Evolutionary conservation across 345 rosid genomes (phyloP), one percentile per base, ranked within the genome.

Genomic region (Salix brachista): DNA sequence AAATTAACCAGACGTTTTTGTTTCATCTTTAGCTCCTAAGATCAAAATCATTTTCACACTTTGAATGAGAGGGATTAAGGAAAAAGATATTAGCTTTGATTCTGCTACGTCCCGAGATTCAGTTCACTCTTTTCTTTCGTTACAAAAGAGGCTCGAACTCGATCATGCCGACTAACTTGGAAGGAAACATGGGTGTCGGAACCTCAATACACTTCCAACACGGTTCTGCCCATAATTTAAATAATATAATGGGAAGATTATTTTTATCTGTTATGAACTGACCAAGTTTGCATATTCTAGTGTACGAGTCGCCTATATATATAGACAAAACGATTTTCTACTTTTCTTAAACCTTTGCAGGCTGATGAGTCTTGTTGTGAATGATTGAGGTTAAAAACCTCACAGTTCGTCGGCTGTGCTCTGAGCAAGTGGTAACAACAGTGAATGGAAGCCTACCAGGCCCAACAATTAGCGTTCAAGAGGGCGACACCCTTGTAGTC

Each of bases 361-460:
- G 6, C 18, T 34, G 44, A 42, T 21, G 30, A 0, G 32, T 3
- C 36, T 7, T 17, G 0, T 28, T 61, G 36, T 64, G 2, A 19
- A 39, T 78, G 28, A 75, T 66, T 23, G 90, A 95, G 99, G 97
- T 95, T 75, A 62, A 86, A 90, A 90, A 91, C 73, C 79, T 84
- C 21, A 88, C 91, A 3, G 73, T 90, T 19, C 65, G 65, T 13
- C 83, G 87, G 76, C 76, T 95, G 21, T 93, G 99, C 87, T 72
- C 65, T n/a, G 76, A 79, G 72, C 92, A 83, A 78, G 87, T 85
- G 77, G 69, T 93, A 69, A 88, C 94, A 11, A 94, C 89, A 1
- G 96, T 91, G 76, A 93, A 95, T 81, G 96, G 89, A 70, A 82
- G 84, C 67, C 67, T 91, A 7, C 99, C 99, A 1, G 99, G 99